A percentile compares a stretch with the other conserved stretches of the same genome.
phyloP scores from a whole-genome alignment of 176 grass and related monocot species.

The Puya raimondii region DNA sequence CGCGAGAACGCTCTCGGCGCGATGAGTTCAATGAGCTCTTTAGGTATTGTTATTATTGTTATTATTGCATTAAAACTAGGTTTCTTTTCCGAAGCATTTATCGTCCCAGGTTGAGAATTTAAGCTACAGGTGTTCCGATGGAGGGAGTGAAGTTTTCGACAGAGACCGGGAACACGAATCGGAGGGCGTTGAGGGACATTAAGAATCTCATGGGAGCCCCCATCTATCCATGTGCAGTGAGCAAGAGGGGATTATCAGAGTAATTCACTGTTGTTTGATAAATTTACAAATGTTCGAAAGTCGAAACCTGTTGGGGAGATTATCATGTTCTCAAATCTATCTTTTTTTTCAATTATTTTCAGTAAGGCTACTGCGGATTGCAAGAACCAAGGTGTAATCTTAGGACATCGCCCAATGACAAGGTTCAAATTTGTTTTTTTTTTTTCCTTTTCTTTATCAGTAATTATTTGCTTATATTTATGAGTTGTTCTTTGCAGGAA shows the following conservation, averaged over 20 bases:
- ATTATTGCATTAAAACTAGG: not conserved
- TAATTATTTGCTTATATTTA: constrained; percentile 2
- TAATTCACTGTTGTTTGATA: constrained; percentile 11
- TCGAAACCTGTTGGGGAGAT: too few relatives aligned
- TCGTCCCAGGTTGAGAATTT: not conserved
- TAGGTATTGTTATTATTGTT: constrained; percentile 14
- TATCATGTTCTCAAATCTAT: not conserved
- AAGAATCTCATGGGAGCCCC: constrained; percentile 42
- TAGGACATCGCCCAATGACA: constrained; percentile 37
- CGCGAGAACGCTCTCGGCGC: constrained; percentile 15
- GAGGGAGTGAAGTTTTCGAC: constrained; percentile 44
- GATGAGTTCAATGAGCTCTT: constrained; percentile 19
- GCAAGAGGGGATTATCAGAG: constrained; percentile 38
- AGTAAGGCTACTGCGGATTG: constrained; percentile 24
- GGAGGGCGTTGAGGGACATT: constrained; percentile 48
- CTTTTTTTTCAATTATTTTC: constrained; percentile 19
- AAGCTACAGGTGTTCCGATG: constrained; percentile 34
- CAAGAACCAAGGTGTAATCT: constrained; percentile 19
- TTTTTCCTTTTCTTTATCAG: not conserved
- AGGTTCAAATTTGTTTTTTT: constrained; percentile 22
- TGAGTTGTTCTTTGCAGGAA: constrained; percentile 27
- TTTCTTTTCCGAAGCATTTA: not conserved
- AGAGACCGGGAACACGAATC: constrained; percentile 26
- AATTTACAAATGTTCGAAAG: not conserved
- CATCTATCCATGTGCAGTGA: constrained; percentile 32